Conservation (phyloP, 495 filamentous ascomycete genomes). For the Hypoxylon fuscum region DNA sequence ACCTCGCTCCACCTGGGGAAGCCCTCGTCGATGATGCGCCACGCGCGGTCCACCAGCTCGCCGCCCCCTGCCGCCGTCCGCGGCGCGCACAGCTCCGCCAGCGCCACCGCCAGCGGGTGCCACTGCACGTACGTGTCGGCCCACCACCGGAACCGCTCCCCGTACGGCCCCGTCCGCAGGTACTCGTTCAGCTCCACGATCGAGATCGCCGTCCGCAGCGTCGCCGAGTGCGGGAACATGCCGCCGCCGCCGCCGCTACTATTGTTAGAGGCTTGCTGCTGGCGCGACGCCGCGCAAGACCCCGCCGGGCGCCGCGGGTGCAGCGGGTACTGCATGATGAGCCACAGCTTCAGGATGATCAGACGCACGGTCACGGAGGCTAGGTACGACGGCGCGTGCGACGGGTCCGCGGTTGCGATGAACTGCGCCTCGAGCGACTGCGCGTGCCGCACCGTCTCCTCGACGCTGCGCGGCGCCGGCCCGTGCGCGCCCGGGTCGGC, state of each 20-base stretch:
- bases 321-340: slow-evolving; percentile 69
- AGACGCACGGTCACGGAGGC: slow-evolving; percentile 54
- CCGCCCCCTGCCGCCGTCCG: too few species aligned
- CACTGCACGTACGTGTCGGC: slow-evolving; percentile 73
- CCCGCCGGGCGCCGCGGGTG: slow-evolving; percentile 43
- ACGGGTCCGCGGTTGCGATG: slow-evolving; percentile 37
- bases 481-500: too few species aligned
- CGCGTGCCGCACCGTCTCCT: slow-evolving; percentile 39
- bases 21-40: slow-evolving; percentile 69
- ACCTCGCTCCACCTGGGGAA: slow-evolving; percentile 64
- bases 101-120: slow-evolving; percentile 74
- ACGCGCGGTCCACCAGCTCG: slow-evolving; percentile 67
- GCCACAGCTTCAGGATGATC: slow-evolving; percentile 71
- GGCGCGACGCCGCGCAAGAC: background rate
- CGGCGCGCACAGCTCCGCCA: slow-evolving; percentile 73
- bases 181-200: slow-evolving; percentile 44
- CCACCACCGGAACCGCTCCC: slow-evolving; percentile 45
- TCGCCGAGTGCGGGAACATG: slow-evolving; percentile 35
- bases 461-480: slow-evolving; percentile 28
- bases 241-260: too few species aligned
- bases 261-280: background rate
- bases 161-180: slow-evolving; percentile 29
- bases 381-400: slow-evolving; percentile 35
- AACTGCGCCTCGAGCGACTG: slow-evolving; percentile 43
- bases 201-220: slow-evolving; percentile 46